phyloP scores from a whole-genome alignment of 2,329 filamentous ascomycete species.

The Ramichloridium luteum region DNA sequence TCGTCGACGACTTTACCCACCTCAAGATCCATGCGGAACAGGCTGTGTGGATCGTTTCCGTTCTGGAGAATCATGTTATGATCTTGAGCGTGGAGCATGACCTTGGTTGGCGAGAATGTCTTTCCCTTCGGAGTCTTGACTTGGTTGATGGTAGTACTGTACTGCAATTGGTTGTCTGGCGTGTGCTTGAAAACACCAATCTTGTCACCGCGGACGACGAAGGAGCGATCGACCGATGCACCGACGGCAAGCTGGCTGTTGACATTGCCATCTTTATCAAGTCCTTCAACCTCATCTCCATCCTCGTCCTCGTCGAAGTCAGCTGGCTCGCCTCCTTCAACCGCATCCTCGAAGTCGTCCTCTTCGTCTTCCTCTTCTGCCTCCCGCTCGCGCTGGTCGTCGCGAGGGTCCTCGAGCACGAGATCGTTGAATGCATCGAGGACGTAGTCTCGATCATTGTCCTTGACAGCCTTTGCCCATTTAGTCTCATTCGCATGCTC shows the following conservation, averaged over 20 bases:
- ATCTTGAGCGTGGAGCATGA: constrained; percentile 90
- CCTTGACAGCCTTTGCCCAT: constrained; percentile 76
- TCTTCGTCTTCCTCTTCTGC: constrained; percentile 42
- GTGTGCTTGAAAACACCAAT: constrained; percentile 99
- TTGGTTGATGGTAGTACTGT: constrained; percentile 93
- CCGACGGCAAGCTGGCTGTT: constrained; percentile 93
- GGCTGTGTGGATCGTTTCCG: constrained; percentile 66
- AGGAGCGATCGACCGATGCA: constrained; percentile 93
- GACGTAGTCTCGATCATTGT: constrained; percentile 86
- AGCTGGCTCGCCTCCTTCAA: constrained; percentile 56
- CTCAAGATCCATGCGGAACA: constrained; percentile 96
- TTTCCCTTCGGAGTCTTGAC: constrained; percentile 79
- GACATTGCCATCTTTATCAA: constrained; percentile 63
- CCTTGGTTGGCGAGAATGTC: constrained; percentile 86
- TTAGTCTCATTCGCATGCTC: constrained; percentile 90
- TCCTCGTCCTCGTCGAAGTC: constrained; percentile 59
- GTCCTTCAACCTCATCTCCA: constrained; percentile 64
- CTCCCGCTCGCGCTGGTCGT: constrained; percentile 44
- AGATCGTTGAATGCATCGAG: constrained; percentile 91
- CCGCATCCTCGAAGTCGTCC: constrained; percentile 49
- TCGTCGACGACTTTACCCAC: constrained; percentile 97
- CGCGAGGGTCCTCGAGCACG: constrained; percentile 67
- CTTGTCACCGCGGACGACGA: constrained; percentile 92
- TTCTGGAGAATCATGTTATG: constrained; percentile 83
- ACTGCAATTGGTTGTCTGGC: constrained; percentile 80